These are phyloP conservation scores for Ceratorhiza oryzae-sativae DNA, from an alignment of 1,284 basidiomycete genomes.

Conservation along the genomic window DNA sequence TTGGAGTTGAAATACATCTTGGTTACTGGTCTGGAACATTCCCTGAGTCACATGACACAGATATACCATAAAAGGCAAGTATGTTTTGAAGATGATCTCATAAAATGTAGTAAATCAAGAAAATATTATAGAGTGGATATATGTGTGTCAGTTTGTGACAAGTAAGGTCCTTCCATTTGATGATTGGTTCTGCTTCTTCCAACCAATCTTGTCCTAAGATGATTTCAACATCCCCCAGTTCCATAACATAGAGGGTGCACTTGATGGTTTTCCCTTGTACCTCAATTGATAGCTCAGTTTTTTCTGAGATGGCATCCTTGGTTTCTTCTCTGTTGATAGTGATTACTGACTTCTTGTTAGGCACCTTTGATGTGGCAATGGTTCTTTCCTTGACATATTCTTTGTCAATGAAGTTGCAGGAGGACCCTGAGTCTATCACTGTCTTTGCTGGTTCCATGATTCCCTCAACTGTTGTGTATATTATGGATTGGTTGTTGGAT, in stretches of 20 bases:
- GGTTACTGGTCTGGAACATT: too few species aligned
- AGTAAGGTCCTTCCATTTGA: neutral
- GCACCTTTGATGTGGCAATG: neutral
- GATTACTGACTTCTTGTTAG: neutral
- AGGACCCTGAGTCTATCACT: constrained; percentile 20
- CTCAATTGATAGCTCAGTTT: neutral
- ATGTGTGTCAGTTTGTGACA: too few species aligned
- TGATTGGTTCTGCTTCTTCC: constrained; percentile 14
- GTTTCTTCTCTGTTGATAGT: neutral
- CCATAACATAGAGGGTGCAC: constrained; percentile 2
- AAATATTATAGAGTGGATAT: too few species aligned
- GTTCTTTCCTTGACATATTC: neutral
- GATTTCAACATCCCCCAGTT: neutral
- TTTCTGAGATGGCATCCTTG: neutral
- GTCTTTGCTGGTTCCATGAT: constrained; percentile 13
- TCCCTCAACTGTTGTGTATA: constrained; percentile 9
- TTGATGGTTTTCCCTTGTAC: neutral
- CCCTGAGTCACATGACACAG: too few species aligned
- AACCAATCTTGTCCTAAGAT: constrained; percentile 14
- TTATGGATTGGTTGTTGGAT: neutral
- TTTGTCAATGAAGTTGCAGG: constrained; percentile 6
- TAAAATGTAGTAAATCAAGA: too few species aligned
- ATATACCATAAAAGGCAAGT: too few species aligned
- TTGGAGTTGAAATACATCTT: too few species aligned
- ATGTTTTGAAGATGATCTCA: too few species aligned